Conservation (phyloP, 1,284 basidiomycete species). For the Heimioporus punctisporus region DNA sequence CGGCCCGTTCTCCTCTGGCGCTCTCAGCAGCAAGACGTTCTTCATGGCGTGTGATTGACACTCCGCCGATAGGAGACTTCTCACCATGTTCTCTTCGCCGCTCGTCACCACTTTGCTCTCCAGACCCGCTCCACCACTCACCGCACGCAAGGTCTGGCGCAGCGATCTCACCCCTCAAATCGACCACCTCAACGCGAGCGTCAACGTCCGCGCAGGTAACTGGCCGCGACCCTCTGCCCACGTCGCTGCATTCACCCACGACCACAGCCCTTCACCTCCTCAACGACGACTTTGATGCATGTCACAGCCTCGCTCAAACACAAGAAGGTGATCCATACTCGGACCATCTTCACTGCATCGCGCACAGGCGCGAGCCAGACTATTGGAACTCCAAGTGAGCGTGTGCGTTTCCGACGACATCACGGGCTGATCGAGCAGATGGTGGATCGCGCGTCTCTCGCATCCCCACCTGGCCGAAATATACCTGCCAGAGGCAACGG, state of each 20-base stretch:
- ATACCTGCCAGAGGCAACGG: constrained; percentile 12
- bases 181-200: constrained; percentile 17
- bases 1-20: constrained; percentile 41
- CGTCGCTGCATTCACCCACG: not conserved
- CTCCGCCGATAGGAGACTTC: not conserved
- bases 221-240: too few species aligned
- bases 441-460: constrained; percentile 19
- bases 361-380: constrained; percentile 30
- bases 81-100: constrained; percentile 1
- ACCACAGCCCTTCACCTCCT: constrained; percentile 27
- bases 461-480: constrained; percentile 21
- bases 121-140: constrained; percentile 18
- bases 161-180: constrained; percentile 21
- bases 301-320: constrained; percentile 27
- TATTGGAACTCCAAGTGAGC: constrained; percentile 24
- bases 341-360: constrained; percentile 28
- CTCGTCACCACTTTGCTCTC: constrained; percentile 11
- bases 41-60: constrained; percentile 9
- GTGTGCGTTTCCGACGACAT: not conserved
- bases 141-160: constrained; percentile 19
- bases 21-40: constrained; percentile 57
- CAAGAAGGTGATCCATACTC: constrained; percentile 26
- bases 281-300: constrained; percentile 30
- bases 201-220: constrained; percentile 20
- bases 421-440: constrained; percentile 10